Conservation (phyloP, 2,329 filamentous ascomycete species). For the Calycina marina region DNA sequence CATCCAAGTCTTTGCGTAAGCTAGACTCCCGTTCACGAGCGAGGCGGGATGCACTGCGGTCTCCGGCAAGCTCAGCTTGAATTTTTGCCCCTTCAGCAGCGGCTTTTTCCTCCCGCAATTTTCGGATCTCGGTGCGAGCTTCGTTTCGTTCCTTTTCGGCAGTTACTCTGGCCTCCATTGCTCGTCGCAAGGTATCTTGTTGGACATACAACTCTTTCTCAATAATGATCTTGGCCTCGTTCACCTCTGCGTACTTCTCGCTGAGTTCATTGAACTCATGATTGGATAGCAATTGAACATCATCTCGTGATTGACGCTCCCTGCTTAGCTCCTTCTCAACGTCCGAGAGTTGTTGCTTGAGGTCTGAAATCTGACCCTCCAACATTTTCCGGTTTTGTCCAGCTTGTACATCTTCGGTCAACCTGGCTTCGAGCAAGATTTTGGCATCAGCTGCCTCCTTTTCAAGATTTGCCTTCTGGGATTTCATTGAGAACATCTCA, state of each 20-base stretch:
- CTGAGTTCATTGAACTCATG: conserved; percentile 74
- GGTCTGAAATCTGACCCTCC: conserved; percentile 72
- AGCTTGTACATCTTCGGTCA: conserved; percentile 80
- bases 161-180: conserved; percentile 63
- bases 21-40: conserved; percentile 69
- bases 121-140: conserved; percentile 71
- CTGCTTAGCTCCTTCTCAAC: conserved; percentile 79
- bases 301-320: conserved; percentile 84
- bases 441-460: conserved; percentile 84
- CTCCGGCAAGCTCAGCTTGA: conserved; percentile 66
- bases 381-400: conserved; percentile 68
- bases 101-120: conserved; percentile 67
- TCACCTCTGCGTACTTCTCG: conserved; percentile 72
- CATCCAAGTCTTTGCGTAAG: conserved; percentile 66
- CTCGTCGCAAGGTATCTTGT: conserved; percentile 77
- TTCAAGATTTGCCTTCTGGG: conserved; percentile 70
- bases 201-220: conserved; percentile 96
- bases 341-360: conserved; percentile 75
- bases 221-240: conserved; percentile 91
- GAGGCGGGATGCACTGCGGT: conserved; percentile 62
- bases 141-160: conserved; percentile 84
- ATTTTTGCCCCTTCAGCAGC: conserved; percentile 75
- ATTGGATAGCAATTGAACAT: conserved; percentile 79
- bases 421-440: conserved; percentile 68
- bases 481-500: conserved; percentile 73